Percentiles rank a stretch among this genome's conserved stretches.
These are phyloP conservation scores for Eleusine coracana DNA, from an alignment of 176 grass and related monocot genomes.

Conservation along the genomic window DNA sequence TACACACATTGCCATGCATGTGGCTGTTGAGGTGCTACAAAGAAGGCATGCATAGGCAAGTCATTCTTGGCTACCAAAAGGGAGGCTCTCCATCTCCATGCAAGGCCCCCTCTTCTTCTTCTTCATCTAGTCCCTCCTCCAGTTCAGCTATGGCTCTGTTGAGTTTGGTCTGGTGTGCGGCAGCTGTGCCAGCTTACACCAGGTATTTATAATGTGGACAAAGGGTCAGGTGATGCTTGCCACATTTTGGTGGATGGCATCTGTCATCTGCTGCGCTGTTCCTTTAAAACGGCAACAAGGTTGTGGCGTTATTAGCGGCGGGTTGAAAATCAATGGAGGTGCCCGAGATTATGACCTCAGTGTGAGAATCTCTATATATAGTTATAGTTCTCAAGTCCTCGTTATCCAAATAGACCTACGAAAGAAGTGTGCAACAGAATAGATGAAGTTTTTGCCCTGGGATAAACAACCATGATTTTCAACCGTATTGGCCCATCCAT, in stretches of 20 bases:
- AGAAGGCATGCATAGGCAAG: slow-evolving; percentile 57
- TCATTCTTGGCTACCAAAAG: slow-evolving; percentile 65
- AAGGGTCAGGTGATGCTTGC: neutral
- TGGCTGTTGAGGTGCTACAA: slow-evolving; percentile 5
- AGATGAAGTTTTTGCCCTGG: neutral
- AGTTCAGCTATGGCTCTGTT: neutral
- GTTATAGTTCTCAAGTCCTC: neutral
- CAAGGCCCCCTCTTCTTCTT: slow-evolving; percentile 28
- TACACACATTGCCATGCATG: neutral
- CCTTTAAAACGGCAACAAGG: neutral
- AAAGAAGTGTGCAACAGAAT: neutral
- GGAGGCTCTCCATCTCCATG: slow-evolving; percentile 55
- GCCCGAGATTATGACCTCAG: neutral
- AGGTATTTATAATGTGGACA: slow-evolving; percentile 49
- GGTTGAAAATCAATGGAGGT: neutral
- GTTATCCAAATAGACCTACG: neutral
- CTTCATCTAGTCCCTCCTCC: neutral
- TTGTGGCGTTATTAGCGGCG: neutral
- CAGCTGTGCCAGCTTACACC: slow-evolving; percentile 9
- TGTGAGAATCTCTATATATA: neutral
- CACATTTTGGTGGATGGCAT: slow-evolving; percentile 5
- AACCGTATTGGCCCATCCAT: neutral
- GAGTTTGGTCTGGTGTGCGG: slow-evolving; percentile 1
- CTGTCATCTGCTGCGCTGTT: neutral
- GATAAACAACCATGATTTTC: neutral